Conservation (phyloP, 441 rosid genomes). For the Populus hybrid region DNA sequence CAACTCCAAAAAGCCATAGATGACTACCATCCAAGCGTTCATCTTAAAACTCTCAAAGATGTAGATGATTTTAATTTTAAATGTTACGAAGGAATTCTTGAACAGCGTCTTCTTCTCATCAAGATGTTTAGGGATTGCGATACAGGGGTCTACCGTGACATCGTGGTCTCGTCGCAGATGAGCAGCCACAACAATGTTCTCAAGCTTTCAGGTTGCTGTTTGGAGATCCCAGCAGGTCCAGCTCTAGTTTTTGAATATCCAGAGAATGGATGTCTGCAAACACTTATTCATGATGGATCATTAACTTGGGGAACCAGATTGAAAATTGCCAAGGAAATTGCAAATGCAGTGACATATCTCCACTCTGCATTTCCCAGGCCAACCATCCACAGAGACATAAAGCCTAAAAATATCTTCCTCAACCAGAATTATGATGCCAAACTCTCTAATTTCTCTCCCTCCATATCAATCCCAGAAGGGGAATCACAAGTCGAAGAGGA, state of each 20-base stretch:
- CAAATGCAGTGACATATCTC: not conserved
- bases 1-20: not conserved
- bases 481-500: not conserved
- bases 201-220: not conserved
- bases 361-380: not conserved
- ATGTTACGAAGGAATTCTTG: slow-evolving; percentile 3
- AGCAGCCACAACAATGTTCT: slow-evolving; percentile 30
- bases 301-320: not conserved
- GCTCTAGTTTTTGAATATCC: not conserved
- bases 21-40: not conserved
- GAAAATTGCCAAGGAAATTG: not conserved
- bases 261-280: not conserved
- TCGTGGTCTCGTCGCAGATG: slow-evolving; percentile 34
- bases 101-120: not conserved
- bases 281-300: not conserved
- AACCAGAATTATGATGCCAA: not conserved
- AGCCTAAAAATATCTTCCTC: not conserved
- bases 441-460: not conserved
- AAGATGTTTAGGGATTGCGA: not conserved
- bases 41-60: not conserved
- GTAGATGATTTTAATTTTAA: not conserved
- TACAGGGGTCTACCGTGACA: not conserved
- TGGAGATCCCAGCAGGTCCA: not conserved
- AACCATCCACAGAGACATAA: not conserved
- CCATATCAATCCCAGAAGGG: not conserved